These are phyloP conservation scores for Paraurostyla sp. DNA, from an alignment of 73 alveolate genomes.

Conservation along the genomic window DNA sequence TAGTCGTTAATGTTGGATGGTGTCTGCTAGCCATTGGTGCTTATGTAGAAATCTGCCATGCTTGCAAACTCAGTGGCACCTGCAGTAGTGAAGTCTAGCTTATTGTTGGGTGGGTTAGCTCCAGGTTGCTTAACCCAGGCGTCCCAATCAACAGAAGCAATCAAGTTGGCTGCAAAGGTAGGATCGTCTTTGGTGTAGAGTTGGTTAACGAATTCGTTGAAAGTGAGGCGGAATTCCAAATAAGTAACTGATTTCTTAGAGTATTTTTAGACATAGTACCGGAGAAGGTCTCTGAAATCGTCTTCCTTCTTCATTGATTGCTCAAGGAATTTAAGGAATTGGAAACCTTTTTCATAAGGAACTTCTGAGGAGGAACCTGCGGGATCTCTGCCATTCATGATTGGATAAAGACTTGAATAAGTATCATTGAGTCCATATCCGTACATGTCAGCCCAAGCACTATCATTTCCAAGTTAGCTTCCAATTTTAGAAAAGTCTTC, in stretches of 20 bases:
- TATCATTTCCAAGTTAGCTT: slow-evolving; percentile 63
- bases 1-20: slow-evolving; percentile 47
- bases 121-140: slow-evolving; percentile 89
- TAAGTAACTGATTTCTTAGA: neutral
- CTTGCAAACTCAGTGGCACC: slow-evolving; percentile 10
- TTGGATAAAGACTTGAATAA: slow-evolving; percentile 64
- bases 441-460: slow-evolving; percentile 66
- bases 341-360: slow-evolving; percentile 88
- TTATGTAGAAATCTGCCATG: slow-evolving; percentile 39
- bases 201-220: neutral
- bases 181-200: neutral
- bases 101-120: slow-evolving; percentile 77
- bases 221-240: slow-evolving; percentile 18
- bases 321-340: slow-evolving; percentile 78
- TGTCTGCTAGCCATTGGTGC: neutral
- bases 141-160: slow-evolving; percentile 87
- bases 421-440: slow-evolving; percentile 68
- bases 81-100: slow-evolving; percentile 48
- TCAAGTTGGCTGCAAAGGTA: slow-evolving; percentile 56
- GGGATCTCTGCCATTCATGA: slow-evolving; percentile 67
- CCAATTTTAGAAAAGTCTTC: slow-evolving; percentile 52
- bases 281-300: slow-evolving; percentile 44
- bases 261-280: slow-evolving; percentile 6
- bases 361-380: slow-evolving; percentile 59
- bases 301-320: slow-evolving; percentile 32